phyloP scores from a whole-genome alignment of 768 basidiomycete species.

The Tulasnella sp. region DNA sequence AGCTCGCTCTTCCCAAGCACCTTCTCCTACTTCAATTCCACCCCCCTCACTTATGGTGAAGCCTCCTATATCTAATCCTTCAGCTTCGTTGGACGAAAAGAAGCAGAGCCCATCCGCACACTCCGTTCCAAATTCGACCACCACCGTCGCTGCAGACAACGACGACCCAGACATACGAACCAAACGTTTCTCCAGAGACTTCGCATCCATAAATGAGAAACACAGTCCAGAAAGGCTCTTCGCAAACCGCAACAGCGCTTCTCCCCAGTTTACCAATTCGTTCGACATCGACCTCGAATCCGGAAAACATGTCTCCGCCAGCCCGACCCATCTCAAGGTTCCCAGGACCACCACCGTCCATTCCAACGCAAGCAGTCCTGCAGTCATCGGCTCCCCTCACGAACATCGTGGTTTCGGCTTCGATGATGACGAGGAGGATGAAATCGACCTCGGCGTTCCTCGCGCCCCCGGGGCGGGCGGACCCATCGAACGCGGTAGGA shows the following conservation, averaged over 20 bases:
- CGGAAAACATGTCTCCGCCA: constrained; percentile 19
- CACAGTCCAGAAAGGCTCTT: not conserved
- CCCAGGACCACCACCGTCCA: constrained; percentile 21
- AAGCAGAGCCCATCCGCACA: not conserved
- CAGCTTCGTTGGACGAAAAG: constrained; percentile 25
- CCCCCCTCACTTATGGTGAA: constrained; percentile 24
- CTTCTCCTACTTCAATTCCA: not conserved
- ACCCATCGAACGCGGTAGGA: constrained; percentile 13
- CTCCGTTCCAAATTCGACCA: constrained; percentile 16
- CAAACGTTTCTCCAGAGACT: constrained; percentile 5
- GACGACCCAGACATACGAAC: constrained; percentile 14
- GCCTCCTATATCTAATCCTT: constrained; percentile 16
- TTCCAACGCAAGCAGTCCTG: constrained; percentile 26
- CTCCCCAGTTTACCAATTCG: constrained; percentile 13
- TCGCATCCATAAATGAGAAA: not conserved
- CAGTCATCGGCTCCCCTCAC: constrained; percentile 21
- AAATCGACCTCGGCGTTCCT: constrained; percentile 2
- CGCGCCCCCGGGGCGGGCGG: not conserved
- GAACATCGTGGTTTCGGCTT: not conserved
- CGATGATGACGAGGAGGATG: constrained; percentile 12
- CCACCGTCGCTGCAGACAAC: constrained; percentile 7
- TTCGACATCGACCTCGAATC: constrained; percentile 28
- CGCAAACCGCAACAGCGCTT: not conserved
- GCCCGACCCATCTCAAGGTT: constrained; percentile 18
- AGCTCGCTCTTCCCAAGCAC: not conserved